A percentile compares a stretch with the other conserved stretches of the same genome.
Conservation (phyloP, 495 filamentous ascomycete species). For the Aspergillus kassunensis region DNA sequence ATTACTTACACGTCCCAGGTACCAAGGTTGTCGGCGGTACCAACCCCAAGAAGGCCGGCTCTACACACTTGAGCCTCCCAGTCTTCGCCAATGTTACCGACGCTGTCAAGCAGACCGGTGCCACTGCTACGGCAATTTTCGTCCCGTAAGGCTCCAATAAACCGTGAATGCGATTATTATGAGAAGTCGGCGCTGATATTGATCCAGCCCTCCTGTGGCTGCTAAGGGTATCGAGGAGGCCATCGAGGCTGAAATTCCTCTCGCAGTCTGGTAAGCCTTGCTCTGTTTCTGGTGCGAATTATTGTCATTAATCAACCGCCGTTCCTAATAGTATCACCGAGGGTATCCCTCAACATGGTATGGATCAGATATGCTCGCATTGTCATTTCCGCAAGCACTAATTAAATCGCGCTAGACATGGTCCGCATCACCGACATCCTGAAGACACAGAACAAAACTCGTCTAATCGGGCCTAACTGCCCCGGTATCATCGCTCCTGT, state of each 20-base stretch:
- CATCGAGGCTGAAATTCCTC: slow-evolving; percentile 82
- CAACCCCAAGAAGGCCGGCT: slow-evolving; percentile 97
- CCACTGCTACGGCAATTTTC: slow-evolving; percentile 91
- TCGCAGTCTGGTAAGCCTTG: slow-evolving; percentile 73
- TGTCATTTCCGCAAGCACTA: slow-evolving; percentile 16
- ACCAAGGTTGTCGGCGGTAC: slow-evolving; percentile 97
- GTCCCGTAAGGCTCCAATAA: slow-evolving; percentile 65
- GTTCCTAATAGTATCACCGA: slow-evolving; percentile 72
- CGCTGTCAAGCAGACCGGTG: slow-evolving; percentile 86
- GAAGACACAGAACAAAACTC: slow-evolving; percentile 95
- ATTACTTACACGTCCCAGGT: slow-evolving; percentile 53
- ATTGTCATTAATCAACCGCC: slow-evolving; percentile 4
- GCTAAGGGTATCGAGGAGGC: slow-evolving; percentile 97
- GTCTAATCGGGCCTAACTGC: slow-evolving; percentile 96
- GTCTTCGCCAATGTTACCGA: slow-evolving; percentile 90
- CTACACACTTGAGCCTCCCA: slow-evolving; percentile 81
- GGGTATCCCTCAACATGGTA: slow-evolving; percentile 95
- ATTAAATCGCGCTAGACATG: slow-evolving; percentile 67
- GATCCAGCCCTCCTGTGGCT: slow-evolving; percentile 74
- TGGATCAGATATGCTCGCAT: slow-evolving; percentile 20
- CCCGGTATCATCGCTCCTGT: slow-evolving; percentile 92
- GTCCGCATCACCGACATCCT: slow-evolving; percentile 97
- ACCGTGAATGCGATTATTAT: not conserved
- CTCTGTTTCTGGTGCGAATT: not conserved
- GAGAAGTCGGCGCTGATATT: slow-evolving; percentile 3